Evolutionary conservation across 108 stramenopile species (phyloP).

Genomic region (Conticribra weissflogii): DNA sequence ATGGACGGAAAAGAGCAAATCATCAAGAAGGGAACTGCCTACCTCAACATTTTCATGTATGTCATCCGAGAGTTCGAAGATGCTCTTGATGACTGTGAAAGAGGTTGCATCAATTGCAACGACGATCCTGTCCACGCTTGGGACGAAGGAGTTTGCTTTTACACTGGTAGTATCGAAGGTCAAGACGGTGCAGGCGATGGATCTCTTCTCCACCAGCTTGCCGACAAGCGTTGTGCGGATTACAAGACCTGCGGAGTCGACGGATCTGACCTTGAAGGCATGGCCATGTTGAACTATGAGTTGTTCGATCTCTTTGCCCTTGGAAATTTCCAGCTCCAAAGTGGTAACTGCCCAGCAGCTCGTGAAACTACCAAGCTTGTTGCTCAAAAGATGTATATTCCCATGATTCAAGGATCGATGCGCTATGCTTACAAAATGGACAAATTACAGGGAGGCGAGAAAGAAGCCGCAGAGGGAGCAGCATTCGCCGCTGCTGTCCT

Average conservation of each 20-base stretch:
- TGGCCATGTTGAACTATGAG: constrained; percentile 56
- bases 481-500: constrained; percentile 76
- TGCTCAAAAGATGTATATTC: constrained; percentile 65
- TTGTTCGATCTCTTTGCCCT: constrained; percentile 56
- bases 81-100: constrained; percentile 75
- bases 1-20: constrained; percentile 51
- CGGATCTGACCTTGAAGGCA: constrained; percentile 48
- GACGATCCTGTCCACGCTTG: constrained; percentile 68
- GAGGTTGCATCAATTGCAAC: constrained; percentile 60
- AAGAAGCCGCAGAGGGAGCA: constrained; percentile 71
- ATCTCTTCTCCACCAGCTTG: constrained; percentile 58
- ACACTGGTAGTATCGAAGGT: constrained; percentile 57
- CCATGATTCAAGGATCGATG: constrained; percentile 76
- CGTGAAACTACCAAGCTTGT: constrained; percentile 54
- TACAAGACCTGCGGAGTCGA: constrained; percentile 68
- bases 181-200: constrained; percentile 58
- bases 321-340: constrained; percentile 50
- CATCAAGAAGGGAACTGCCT: constrained; percentile 72
- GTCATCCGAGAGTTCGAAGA: constrained; percentile 74
- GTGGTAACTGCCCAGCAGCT: constrained; percentile 57
- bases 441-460: constrained; percentile 53
- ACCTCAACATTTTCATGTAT: constrained; percentile 77
- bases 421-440: constrained; percentile 65
- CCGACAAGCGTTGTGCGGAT: constrained; percentile 63
- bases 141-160: constrained; percentile 75